Evolutionary conservation across 164 flowering plant species (phyloP), one percentile per base, ranked within the genome.

Genomic region (Paratinospora sagittata): DNA sequence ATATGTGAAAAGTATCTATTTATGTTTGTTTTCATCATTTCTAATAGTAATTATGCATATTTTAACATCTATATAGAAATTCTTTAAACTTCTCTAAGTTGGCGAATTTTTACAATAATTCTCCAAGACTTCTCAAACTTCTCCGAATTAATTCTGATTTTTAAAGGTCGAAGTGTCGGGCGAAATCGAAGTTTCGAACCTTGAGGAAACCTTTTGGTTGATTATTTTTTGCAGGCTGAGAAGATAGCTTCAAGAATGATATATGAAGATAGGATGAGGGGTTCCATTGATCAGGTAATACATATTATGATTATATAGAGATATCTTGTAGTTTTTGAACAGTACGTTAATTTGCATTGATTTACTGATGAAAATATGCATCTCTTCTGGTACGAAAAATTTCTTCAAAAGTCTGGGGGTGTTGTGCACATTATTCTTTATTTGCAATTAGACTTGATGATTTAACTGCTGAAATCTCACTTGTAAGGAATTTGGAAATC

Each of bases 181-280:
- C n/a, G n/a, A n/a, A n/a, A n/a, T n/a, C n/a, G n/a, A n/a, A n/a
- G n/a, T n/a, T n/a, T n/a, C n/a, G n/a, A n/a, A n/a, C n/a, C n/a
- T n/a, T n/a, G n/a, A n/a, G n/a, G n/a, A 10, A 36, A 67, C 16
- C 17, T 30, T 41, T 67, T 36, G 13, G 4, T 45, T 60, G 21
- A 55, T 64, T 68, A 12, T 63, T 58, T 64, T 69, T 77, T 74
- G 73, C 86, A 95, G 99, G 99, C 98, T 26, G 98, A 96, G 86
- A 96, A 93, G 86, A 96, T 93, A 74, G 98, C 99, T 67, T 96
- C 99, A 61, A 85, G 86, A 79, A 96, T 96, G 98, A 91, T 93
- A 21, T 90, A 71, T 58, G 98, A 96, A 73, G 99, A 96, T 75
- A 86, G 98, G 79, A 96, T 93, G 99, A 87, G 90, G 75, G 99